A percentile compares a stretch with the other conserved stretches of the same genome.
Conservation (phyloP, 306 rosid species). For the Vachellia pachyceras region DNA sequence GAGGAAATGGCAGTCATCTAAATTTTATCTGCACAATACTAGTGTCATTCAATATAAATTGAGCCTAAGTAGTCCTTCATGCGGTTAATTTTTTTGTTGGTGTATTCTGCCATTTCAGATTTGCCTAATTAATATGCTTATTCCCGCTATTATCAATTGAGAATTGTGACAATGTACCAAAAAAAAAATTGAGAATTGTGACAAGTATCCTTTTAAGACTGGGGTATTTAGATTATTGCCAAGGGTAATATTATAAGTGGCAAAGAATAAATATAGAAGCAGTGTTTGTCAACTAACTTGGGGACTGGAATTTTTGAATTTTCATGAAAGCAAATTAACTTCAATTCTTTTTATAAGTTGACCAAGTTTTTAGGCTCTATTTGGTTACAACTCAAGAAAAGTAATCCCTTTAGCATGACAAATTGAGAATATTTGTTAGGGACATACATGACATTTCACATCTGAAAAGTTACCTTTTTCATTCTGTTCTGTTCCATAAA, state of each 20-base stretch:
- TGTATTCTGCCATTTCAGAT: constrained; percentile 6
- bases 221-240: constrained; percentile 22
- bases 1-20: constrained; percentile 18
- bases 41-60: constrained; percentile 27
- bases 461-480: background rate
- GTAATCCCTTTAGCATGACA: background rate
- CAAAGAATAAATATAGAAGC: constrained; percentile 18
- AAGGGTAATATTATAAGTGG: constrained; percentile 19
- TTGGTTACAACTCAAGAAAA: background rate
- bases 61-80: constrained; percentile 9
- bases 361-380: background rate
- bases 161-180: too few species aligned
- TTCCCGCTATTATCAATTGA: background rate
- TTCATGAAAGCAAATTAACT: constrained; percentile 30
- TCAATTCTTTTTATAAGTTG: background rate
- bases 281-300: background rate
- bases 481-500: background rate
- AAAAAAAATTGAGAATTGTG: too few species aligned
- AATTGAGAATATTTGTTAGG: too few species aligned
- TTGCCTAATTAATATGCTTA: background rate
- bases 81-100: background rate
- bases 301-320: background rate
- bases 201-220: background rate
- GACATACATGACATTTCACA: background rate
- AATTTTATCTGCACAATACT: constrained; percentile 2